Evolutionary conservation across 371 early-diverging fungal species (phyloP), one percentile per base, ranked within the genome.

Genomic region (Quaeritorhiza haematococci): DNA sequence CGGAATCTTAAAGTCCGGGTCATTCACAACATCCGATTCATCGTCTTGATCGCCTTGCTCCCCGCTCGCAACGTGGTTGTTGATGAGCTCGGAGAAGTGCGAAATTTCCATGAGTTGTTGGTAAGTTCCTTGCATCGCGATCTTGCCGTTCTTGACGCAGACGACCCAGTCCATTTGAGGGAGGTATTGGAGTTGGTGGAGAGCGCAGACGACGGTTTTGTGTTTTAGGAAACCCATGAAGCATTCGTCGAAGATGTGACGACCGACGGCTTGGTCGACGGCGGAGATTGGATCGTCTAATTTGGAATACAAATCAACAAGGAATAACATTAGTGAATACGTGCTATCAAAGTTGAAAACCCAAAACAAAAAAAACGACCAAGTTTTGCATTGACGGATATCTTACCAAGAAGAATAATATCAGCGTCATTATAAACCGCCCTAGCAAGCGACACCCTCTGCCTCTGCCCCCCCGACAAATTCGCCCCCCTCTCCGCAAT

Each of bases 241-340:
- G n/a, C 72, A 76, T 13, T 76, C 52, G 8, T 77, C 74, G 56
- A 80, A 76, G 23, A 80, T 58, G 53, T 61, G 61, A 34, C 44
- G 38, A 19, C 68, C 64, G 48, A 68, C 69, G 23, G 68, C 62
- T 6, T 64, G 84, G 64, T 88, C 89, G 5, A 90, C 87, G 1
- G 90, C 93, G 32, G 85, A 83, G 42, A 94, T 79, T 0, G 89
- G 87, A 74, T 88, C 87, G 61, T 89, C 89, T 66, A 88, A n/a
- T n/a, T 15, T 47, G 21, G 10, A 27, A 26, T 15, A 15, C 15
- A 47, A 15, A 47, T 47, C 27, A 21, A 13, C 15, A 47, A 15
- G 10, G 15, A 38, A 13, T 13, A 38, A 38, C 13, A 10, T 38
- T 38, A 38, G 38, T 38, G 10, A 38, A 38, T n/a, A n/a, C n/a